Percentiles rank a stretch among this genome's conserved stretches.
These are phyloP conservation scores for Aegilops sharonensis DNA, from an alignment of 176 grass and related monocot genomes.

Conservation along the genomic window DNA sequence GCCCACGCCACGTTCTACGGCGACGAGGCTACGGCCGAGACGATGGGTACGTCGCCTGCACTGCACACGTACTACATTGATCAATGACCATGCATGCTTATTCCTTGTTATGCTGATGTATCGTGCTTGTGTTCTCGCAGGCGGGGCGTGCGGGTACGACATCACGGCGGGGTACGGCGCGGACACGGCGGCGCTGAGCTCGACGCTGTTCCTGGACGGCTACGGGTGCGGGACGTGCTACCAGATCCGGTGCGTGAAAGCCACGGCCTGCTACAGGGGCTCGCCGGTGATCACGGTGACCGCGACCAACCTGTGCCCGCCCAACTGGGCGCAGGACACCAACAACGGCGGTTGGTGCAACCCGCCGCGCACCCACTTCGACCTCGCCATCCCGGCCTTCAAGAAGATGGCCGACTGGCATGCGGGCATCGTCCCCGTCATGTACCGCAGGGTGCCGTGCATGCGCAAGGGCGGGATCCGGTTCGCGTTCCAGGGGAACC, in stretches of 20 bases:
- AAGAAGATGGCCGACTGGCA: slow-evolving; percentile 63
- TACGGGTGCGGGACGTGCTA: slow-evolving; percentile 72
- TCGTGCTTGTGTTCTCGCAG: not conserved
- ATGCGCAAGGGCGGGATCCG: slow-evolving; percentile 35
- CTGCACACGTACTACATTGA: not conserved
- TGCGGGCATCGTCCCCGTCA: slow-evolving; percentile 79
- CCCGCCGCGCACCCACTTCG: slow-evolving; percentile 73
- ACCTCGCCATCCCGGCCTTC: slow-evolving; percentile 83
- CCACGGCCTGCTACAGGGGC: slow-evolving; percentile 51
- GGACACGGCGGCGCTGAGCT: slow-evolving; percentile 80
- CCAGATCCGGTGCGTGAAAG: slow-evolving; percentile 56
- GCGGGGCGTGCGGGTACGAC: slow-evolving; percentile 79
- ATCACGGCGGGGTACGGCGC: slow-evolving; percentile 57
- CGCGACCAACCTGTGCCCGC: slow-evolving; percentile 81
- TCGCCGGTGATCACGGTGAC: slow-evolving; percentile 69
- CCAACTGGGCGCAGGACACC: slow-evolving; percentile 68
- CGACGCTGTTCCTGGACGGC: slow-evolving; percentile 54
- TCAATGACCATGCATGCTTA: not conserved
- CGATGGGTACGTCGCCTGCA: slow-evolving; percentile 43
- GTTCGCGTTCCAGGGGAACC: slow-evolving; percentile 63
- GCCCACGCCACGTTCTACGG: slow-evolving; percentile 91
- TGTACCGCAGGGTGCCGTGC: slow-evolving; percentile 80
- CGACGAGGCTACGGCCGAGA: slow-evolving; percentile 63
- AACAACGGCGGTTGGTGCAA: slow-evolving; percentile 90
- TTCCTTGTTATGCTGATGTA: not conserved